These are phyloP conservation scores for Aquilaria sinensis DNA, from an alignment of 345 rosid genomes.

Conservation along the genomic window DNA sequence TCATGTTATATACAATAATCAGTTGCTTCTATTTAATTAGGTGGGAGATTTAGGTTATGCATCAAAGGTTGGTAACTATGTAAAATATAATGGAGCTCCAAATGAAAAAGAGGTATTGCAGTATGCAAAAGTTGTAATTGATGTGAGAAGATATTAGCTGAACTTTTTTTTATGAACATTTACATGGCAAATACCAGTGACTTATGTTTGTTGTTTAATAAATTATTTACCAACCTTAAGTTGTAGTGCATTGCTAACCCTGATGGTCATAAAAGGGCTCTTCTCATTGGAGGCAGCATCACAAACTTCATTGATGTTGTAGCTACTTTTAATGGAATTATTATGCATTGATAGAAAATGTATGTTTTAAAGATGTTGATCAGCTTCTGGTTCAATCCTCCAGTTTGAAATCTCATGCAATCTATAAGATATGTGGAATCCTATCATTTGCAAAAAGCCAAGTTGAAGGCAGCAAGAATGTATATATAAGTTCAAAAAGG, in stretches of 20 bases:
- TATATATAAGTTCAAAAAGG: conserved; percentile 93
- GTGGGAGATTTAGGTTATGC: conserved; percentile 99
- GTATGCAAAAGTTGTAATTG: conserved; percentile 94
- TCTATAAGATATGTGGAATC: not conserved
- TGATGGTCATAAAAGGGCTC: conserved; percentile 89
- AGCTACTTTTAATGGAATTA: conserved; percentile 90
- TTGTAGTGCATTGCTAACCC: conserved; percentile 85
- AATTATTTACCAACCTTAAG: not conserved
- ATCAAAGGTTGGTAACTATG: conserved; percentile 92
- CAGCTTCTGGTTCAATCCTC: not conserved
- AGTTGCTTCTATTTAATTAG: conserved; percentile 29
- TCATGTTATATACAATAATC: conserved; percentile 3
- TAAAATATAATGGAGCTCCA: conserved; percentile 99
- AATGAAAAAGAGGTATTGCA: conserved; percentile 96
- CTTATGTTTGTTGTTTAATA: conserved; percentile 1
- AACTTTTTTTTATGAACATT: not conserved
- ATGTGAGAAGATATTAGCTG: conserved; percentile 39
- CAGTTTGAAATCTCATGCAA: not conserved
- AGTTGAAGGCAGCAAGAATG: conserved; percentile 89
- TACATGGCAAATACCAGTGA: conserved; percentile 1
- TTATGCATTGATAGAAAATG: conserved; percentile 93
- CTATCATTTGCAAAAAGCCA: conserved; percentile 52
- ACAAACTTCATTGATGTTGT: conserved; percentile 98
- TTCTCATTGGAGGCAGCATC: conserved; percentile 94
- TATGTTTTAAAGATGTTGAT: conserved; percentile 12